phyloP scores from a whole-genome alignment of 441 rosid genomes.

The Erodium moschatum region DNA sequence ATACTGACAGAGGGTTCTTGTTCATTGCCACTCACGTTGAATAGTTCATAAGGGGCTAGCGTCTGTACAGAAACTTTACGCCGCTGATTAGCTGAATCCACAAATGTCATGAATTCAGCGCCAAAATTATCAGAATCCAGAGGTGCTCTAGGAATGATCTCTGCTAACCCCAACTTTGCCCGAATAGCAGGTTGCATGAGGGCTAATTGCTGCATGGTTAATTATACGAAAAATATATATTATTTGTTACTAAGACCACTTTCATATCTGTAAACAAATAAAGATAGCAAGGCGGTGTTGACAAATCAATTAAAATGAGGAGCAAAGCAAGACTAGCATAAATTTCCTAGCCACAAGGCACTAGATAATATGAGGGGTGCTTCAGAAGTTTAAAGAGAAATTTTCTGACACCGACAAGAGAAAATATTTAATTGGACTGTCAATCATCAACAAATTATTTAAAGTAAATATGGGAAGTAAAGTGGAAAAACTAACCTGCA shows the following conservation, averaged over 20 bases:
- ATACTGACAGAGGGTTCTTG: constrained; percentile 13
- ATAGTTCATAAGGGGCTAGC: constrained; percentile 53
- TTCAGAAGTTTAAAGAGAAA: too few relatives aligned
- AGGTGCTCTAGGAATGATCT: constrained; percentile 29
- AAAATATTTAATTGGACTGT: too few relatives aligned
- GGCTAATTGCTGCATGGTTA: constrained; percentile 54
- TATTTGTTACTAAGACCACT: too few relatives aligned
- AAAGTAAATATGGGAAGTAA: background rate
- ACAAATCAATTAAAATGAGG: too few relatives aligned
- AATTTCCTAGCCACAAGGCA: background rate
- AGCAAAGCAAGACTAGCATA: too few relatives aligned
- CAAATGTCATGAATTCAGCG: constrained; percentile 24
- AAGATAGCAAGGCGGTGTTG: too few relatives aligned
- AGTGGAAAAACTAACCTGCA: constrained; percentile 47
- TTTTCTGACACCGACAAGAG: too few relatives aligned
- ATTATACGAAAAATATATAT: background rate
- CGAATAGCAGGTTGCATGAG: constrained; percentile 56
- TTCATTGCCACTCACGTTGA: constrained; percentile 44
- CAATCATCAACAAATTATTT: background rate
- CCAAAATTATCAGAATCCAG: constrained; percentile 26
- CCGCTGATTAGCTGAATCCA: constrained; percentile 28
- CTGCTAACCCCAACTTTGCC: constrained; percentile 38
- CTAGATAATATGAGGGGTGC: background rate
- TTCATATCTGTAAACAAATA: too few relatives aligned
- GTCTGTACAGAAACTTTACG: constrained; percentile 29